These are phyloP conservation scores for Comarum palustre DNA, from an alignment of 306 rosid genomes.

Conservation along the genomic window DNA sequence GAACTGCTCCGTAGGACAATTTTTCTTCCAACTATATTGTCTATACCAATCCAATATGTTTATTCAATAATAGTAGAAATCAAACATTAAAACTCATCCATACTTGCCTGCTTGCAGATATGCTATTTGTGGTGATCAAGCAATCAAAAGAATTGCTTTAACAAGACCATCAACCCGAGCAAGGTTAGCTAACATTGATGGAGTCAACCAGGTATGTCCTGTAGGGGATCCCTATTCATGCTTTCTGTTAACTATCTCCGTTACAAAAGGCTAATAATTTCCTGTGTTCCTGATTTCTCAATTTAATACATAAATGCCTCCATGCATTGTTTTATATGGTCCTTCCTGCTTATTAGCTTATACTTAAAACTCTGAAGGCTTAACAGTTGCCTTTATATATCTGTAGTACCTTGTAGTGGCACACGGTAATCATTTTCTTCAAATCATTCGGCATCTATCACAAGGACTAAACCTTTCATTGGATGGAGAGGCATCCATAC, in stretches of 20 bases:
- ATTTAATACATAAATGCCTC: background rate
- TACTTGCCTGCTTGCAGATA: conserved; percentile 45
- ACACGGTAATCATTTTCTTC: conserved; percentile 71
- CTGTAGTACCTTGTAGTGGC: conserved; percentile 61
- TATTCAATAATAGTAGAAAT: background rate
- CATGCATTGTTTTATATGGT: background rate
- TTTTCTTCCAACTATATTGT: conserved; percentile 18
- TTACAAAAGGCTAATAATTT: background rate
- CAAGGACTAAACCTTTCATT: conserved; percentile 50
- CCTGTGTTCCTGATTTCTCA: background rate
- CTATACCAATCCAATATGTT: conserved; percentile 19
- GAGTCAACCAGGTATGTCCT: conserved; percentile 78
- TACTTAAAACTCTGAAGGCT: conserved; percentile 20
- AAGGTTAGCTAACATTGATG: conserved; percentile 82
- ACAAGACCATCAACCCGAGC: conserved; percentile 84
- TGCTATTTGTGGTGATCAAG: conserved; percentile 88
- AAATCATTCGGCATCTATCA: conserved; percentile 45
- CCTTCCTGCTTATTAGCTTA: background rate
- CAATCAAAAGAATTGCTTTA: conserved; percentile 66
- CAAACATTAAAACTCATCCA: background rate
- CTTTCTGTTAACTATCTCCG: background rate
- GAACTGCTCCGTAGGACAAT: conserved; percentile 76
- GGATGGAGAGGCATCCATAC: conserved; percentile 57
- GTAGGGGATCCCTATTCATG: conserved; percentile 5
- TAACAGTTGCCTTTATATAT: conserved; percentile 24